A percentile compares a stretch with the other conserved stretches of the same genome.
These are phyloP conservation scores for Kwoniella heveanensis DNA, from an alignment of 768 basidiomycete genomes.

Conservation along the genomic window DNA sequence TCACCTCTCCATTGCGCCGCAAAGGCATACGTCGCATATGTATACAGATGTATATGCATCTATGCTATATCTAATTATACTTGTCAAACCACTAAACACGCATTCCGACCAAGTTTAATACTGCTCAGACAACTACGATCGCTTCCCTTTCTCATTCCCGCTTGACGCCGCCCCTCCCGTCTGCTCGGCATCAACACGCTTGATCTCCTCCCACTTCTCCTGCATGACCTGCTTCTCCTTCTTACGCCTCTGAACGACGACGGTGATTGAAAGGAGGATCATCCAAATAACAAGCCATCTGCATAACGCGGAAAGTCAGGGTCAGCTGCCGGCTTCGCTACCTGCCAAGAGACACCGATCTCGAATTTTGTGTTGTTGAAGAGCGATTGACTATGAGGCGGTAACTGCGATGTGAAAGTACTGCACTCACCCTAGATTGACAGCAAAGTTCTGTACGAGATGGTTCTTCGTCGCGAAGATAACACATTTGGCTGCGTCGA, in stretches of 20 bases:
- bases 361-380: too few species aligned
- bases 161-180: background rate
- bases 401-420: too few species aligned
- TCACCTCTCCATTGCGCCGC: too few species aligned
- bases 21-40: too few species aligned
- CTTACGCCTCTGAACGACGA: slow-evolving; percentile 31
- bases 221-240: slow-evolving; percentile 34
- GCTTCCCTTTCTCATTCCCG: background rate
- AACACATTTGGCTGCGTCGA: slow-evolving; percentile 50
- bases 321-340: background rate
- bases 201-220: slow-evolving; percentile 35
- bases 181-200: slow-evolving; percentile 22
- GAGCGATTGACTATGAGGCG: too few species aligned
- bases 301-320: background rate
- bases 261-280: slow-evolving; percentile 23
- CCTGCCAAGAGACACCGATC: background rate
- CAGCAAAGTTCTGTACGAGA: slow-evolving; percentile 50
- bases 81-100: too few species aligned
- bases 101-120: slow-evolving; percentile 3
- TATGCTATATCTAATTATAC: background rate
- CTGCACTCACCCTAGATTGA: slow-evolving; percentile 49
- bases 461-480: slow-evolving; percentile 55
- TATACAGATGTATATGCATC: slow-evolving; percentile 17
- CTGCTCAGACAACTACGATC: background rate
- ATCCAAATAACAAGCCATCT: slow-evolving; percentile 37